A percentile compares a stretch with the other conserved stretches of the same genome.
Conservation (phyloP, 2,329 filamentous ascomycete species). For the Xylariaceae sp. region DNA sequence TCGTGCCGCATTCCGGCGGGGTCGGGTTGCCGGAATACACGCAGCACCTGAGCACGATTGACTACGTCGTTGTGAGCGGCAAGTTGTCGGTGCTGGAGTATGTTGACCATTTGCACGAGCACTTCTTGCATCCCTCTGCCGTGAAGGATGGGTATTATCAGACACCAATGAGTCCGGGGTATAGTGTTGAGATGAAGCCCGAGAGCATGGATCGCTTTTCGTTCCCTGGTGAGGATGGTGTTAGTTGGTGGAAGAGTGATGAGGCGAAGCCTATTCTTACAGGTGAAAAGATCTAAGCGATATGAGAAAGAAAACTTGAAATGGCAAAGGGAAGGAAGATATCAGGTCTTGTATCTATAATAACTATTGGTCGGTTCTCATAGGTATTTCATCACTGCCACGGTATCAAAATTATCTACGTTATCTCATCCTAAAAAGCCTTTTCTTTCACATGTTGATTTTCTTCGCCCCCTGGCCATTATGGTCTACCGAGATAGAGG, state of each 20-base stretch:
- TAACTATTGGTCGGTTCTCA: too few species aligned
- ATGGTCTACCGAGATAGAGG: too few species aligned
- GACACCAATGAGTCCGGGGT: conserved; percentile 77
- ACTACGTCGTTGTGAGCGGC: conserved; percentile 82
- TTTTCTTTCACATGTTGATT: too few species aligned
- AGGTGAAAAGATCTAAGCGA: conserved; percentile 48
- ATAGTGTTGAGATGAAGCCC: conserved; percentile 90
- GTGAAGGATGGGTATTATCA: conserved; percentile 85
- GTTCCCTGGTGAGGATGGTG: conserved; percentile 72
- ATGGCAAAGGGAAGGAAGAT: too few species aligned
- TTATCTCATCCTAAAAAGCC: too few species aligned
- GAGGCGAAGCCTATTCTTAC: conserved; percentile 74
- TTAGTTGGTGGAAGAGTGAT: conserved; percentile 82
- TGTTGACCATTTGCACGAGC: conserved; percentile 90
- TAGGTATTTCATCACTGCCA: too few species aligned
- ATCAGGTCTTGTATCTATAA: too few species aligned
- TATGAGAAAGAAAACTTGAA: too few species aligned
- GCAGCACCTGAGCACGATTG: conserved; percentile 86
- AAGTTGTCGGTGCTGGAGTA: conserved; percentile 83
- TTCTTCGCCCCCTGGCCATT: too few species aligned
- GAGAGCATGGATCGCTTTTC: conserved; percentile 78
- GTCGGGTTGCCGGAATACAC: conserved; percentile 93
- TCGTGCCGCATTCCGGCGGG: conserved; percentile 85
- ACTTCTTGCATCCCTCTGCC: conserved; percentile 77
- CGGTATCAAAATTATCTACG: too few species aligned